Percentiles rank a stretch among this genome's conserved stretches.
Conservation (phyloP, 495 filamentous ascomycete genomes). For the Pyrenula aspistea region DNA sequence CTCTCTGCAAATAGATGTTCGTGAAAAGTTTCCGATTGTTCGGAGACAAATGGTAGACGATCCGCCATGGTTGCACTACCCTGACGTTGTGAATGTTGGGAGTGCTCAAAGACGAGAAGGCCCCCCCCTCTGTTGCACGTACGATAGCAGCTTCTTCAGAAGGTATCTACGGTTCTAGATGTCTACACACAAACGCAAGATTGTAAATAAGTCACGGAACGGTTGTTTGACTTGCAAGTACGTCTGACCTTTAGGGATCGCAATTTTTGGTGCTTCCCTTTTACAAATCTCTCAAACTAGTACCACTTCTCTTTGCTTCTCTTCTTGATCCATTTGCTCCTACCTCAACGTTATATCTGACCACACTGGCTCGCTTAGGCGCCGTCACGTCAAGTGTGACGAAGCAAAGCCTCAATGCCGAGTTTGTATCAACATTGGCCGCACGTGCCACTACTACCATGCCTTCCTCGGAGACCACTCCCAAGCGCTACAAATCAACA, state of each 20-base stretch:
- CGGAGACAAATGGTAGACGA: no score
- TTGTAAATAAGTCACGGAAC: not conserved
- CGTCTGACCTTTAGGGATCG: not conserved
- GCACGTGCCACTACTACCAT: not conserved
- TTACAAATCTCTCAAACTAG: not conserved
- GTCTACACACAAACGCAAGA: not conserved
- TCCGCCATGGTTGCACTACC: no score
- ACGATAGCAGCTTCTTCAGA: no score
- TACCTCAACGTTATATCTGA: not conserved
- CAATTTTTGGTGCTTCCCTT: not conserved
- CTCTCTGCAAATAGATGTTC: no score
- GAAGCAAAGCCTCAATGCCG: conserved; percentile 5
- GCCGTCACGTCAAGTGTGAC: conserved; percentile 6
- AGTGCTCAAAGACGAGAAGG: no score
- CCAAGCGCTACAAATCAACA: not conserved
- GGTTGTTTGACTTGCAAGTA: not conserved
- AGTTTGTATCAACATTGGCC: conserved; percentile 3
- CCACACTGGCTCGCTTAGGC: not conserved
- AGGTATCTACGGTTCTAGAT: no score
- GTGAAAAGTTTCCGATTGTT: no score
- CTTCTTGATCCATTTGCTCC: no score
- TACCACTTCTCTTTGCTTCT: no score
- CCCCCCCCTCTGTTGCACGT: no score
- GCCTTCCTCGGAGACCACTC: not conserved
- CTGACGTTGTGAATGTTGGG: no score